phyloP scores from a whole-genome alignment of 2,329 filamentous ascomycete genomes.

The Didymella keratinophila region DNA sequence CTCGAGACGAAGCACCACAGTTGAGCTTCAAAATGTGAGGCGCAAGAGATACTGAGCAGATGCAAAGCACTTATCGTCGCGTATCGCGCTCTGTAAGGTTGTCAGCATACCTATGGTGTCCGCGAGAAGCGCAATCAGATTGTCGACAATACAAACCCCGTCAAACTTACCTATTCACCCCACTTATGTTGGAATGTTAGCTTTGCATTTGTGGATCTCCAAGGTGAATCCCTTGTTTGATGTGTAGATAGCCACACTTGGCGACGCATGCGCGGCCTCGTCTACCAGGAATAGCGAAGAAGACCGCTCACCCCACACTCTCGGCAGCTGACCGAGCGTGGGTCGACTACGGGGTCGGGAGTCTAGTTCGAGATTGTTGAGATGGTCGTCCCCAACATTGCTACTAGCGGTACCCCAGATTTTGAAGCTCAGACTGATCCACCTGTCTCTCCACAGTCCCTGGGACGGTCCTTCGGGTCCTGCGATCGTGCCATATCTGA shows the following conservation, averaged over 20 bases:
- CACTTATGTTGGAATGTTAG: background rate
- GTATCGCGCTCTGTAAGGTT: background rate
- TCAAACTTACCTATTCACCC: background rate
- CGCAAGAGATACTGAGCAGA: too few relatives aligned
- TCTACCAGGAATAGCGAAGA: conserved; percentile 2
- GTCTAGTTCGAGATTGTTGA: background rate
- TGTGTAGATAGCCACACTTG: conserved; percentile 12
- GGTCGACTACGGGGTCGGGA: background rate
- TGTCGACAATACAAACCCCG: background rate
- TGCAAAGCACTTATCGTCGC: background rate
- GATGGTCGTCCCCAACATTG: conserved; percentile 15
- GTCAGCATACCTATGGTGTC: too few relatives aligned
- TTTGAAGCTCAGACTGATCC: conserved; percentile 5
- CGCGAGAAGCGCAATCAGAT: background rate
- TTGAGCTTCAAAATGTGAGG: conserved; percentile 5
- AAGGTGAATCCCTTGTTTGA: background rate
- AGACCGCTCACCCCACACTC: conserved; percentile 1
- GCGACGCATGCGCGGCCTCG: conserved; percentile 6
- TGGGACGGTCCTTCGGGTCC: background rate
- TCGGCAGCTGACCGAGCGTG: conserved; percentile 12
- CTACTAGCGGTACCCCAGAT: conserved; percentile 21
- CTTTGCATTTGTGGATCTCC: conserved; percentile 4
- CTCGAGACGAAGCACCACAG: conserved; percentile 11
- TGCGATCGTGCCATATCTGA: background rate
- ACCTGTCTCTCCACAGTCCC: conserved; percentile 4